Percentiles rank a stretch among this genome's conserved stretches.
These are phyloP conservation scores for Skeletonema costatum DNA, from an alignment of 108 stramenopile species.

Conservation along the genomic window DNA sequence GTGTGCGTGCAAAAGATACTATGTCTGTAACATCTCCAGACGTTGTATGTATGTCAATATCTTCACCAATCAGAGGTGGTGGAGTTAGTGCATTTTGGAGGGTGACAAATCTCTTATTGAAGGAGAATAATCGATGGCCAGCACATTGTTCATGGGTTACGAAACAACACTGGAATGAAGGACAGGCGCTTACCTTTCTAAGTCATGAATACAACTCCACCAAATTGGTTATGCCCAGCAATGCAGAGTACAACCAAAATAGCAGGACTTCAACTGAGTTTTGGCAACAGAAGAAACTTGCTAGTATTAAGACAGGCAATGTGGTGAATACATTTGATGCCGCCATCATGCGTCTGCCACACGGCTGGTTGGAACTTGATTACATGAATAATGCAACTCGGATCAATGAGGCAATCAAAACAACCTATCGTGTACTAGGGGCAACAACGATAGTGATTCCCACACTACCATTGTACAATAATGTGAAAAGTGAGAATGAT, in stretches of 20 bases:
- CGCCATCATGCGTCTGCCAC: slow-evolving; percentile 36
- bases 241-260: not conserved
- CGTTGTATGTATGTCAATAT: not conserved
- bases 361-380: slow-evolving; percentile 41
- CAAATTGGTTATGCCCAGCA: not conserved
- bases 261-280: not conserved
- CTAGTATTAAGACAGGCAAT: not conserved
- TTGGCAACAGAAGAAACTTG: not conserved
- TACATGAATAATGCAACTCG: slow-evolving; percentile 17
- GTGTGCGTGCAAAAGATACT: not conserved
- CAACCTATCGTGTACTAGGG: slow-evolving; percentile 24
- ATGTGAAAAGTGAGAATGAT: slow-evolving; percentile 30
- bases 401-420: slow-evolving; percentile 25
- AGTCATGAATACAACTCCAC: not conserved
- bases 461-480: not conserved
- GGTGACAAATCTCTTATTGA: not conserved
- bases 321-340: slow-evolving; percentile 33
- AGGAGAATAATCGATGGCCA: not conserved
- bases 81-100: not conserved
- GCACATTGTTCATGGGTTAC: not conserved
- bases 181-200: not conserved
- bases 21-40: no score
- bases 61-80: not conserved
- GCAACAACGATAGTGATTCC: not conserved
- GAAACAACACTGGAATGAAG: not conserved